These are phyloP conservation scores for Puccinia polysora DNA, from an alignment of 1,284 basidiomycete species.

Conservation along the genomic window DNA sequence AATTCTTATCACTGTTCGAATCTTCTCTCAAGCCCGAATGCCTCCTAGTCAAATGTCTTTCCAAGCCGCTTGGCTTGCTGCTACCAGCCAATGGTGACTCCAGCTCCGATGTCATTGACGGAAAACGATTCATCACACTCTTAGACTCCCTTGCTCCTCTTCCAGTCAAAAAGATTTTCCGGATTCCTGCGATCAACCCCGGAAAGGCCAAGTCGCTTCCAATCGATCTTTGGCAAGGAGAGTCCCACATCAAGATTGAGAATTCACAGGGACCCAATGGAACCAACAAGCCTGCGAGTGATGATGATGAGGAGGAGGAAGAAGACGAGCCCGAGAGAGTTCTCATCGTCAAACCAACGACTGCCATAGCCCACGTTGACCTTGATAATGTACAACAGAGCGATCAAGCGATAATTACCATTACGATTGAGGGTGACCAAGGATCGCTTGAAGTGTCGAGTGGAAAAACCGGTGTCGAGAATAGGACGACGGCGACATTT, in stretches of 20 bases:
- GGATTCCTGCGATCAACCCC: conserved; percentile 66
- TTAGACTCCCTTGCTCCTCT: conserved; percentile 70
- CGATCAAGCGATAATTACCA: conserved; percentile 12
- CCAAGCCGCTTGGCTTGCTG: conserved; percentile 71
- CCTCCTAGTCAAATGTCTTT: conserved; percentile 61
- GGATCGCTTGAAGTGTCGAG: conserved; percentile 32
- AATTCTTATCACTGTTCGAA: conserved; percentile 52
- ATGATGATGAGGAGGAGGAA: conserved; percentile 48
- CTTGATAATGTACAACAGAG: conserved; percentile 22
- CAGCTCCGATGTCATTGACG: conserved; percentile 52
- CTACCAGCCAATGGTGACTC: conserved; percentile 62
- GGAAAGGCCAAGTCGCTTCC: conserved; percentile 60
- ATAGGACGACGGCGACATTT: conserved; percentile 3
- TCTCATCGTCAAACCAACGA: conserved; percentile 31
- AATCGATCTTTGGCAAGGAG: conserved; percentile 83
- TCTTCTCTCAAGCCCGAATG: conserved; percentile 46
- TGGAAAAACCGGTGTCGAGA: conserved; percentile 30
- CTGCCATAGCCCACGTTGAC: conserved; percentile 27
- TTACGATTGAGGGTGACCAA: conserved; percentile 31
- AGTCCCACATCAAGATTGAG: conserved; percentile 68
- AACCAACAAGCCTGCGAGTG: conserved; percentile 53
- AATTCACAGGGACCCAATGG: conserved; percentile 45
- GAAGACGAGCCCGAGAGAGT: conserved; percentile 63
- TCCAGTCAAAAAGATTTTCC: conserved; percentile 68
- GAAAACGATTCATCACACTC: conserved; percentile 65